phyloP scores from a whole-genome alignment of 352 stramenopile genomes.

The Phytophthora tubulina region DNA sequence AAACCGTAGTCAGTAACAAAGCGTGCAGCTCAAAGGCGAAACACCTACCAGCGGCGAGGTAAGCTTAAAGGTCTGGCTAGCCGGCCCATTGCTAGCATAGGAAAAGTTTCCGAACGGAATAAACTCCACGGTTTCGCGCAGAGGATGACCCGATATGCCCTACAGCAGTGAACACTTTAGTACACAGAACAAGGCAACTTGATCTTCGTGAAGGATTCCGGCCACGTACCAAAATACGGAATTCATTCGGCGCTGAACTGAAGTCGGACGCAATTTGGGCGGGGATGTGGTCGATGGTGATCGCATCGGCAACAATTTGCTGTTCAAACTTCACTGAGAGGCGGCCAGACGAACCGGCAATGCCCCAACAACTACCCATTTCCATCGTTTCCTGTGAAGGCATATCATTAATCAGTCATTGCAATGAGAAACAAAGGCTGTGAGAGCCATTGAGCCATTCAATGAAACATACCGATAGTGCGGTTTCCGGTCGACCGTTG shows the following conservation, averaged over 20 bases:
- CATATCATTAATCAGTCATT: constrained; percentile 9
- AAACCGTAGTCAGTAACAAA: constrained; percentile 12
- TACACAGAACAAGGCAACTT: neutral
- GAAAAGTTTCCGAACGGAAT: constrained; percentile 83
- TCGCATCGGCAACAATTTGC: constrained; percentile 67
- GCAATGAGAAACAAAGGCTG: neutral
- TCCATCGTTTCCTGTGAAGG: constrained; percentile 78
- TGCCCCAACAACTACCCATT: constrained; percentile 86
- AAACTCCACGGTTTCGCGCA: constrained; percentile 54
- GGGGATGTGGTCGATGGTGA: constrained; percentile 88
- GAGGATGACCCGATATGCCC: constrained; percentile 56
- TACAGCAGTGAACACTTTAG: constrained; percentile 29
- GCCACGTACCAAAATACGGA: constrained; percentile 64
- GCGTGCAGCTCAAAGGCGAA: neutral
- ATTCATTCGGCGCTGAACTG: constrained; percentile 68
- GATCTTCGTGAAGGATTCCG: neutral
- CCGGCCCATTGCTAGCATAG: constrained; percentile 57
- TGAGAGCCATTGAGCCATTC: neutral
- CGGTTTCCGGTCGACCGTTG: constrained; percentile 79
- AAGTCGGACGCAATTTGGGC: constrained; percentile 77
- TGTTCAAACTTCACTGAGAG: constrained; percentile 81
- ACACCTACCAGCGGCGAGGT: constrained; percentile 50
- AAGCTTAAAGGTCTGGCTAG: constrained; percentile 79
- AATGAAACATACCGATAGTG: constrained; percentile 65
- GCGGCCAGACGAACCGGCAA: constrained; percentile 61